Evolutionary conservation across 1,284 basidiomycete species (phyloP), one percentile per base, ranked within the genome.

Genomic region (Apiotrichum montevideense): DNA sequence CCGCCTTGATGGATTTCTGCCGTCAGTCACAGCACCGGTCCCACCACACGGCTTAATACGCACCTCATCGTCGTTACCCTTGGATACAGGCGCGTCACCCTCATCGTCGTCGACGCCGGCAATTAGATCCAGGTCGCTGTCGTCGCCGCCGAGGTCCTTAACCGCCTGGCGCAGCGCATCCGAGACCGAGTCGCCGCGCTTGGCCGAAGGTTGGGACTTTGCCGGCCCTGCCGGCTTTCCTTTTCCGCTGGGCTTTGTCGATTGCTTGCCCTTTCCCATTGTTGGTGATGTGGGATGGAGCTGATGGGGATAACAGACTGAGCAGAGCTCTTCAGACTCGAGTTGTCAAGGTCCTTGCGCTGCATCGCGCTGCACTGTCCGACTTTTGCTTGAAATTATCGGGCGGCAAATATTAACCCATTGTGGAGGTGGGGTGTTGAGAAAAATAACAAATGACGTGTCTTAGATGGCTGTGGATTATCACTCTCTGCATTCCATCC

Each of bases 121-220:
- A 15, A 83, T 67, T 47, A 83, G 63, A n/a, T 79, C 74, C 34
- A 79, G 67, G 65, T 84, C 82, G 32, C 76, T 74, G 21, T 81
- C 79, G 61, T 81, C 80, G 6, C 82, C 82, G 32, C 82, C 82
- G 2, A 83, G 72, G 13, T 80, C 80, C 35, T 76, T 68, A 29
- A 83, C 73, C 29, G 76, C 79, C 44, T 73, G 62, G 51, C 69
- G 63, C 1, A 80, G 63, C 40, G 63, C 65, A 47, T 69, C 70
- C 52, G 65, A 71, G 49, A 68, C 51, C 15, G 52, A 4, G 34
- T 41, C 45, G 32, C 33, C 14, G 3, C 41, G 13, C 43, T 39
- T 39, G 29, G 29, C 29, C 29, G 29, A 3, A 29, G 29, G 29
- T 29, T 29, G 29, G 29, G 29, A 29, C 13, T 40, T 44, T 6